A percentile compares a stretch with the other conserved stretches of the same genome.
Evolutionary conservation across 495 filamentous ascomycete genomes (phyloP).

Genomic region (Barbatosphaeria neglecta): DNA sequence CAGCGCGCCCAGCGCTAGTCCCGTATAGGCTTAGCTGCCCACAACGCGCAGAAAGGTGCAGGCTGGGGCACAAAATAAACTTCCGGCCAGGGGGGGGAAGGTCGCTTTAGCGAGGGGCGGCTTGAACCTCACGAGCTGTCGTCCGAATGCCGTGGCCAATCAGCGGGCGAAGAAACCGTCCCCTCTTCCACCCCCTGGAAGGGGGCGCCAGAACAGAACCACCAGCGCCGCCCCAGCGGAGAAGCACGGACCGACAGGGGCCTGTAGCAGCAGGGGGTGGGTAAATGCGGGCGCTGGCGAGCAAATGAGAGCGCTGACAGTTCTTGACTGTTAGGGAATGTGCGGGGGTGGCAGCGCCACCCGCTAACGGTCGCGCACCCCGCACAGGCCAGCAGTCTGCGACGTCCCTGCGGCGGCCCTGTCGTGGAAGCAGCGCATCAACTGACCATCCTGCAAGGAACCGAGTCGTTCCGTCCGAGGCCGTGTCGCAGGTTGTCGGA

Average conservation of each 20-base stretch:
- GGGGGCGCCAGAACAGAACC: too few species aligned
- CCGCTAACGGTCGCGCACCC: background rate
- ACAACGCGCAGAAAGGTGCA: background rate
- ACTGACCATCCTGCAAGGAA: background rate
- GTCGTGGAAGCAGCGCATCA: background rate
- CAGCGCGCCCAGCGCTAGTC: background rate
- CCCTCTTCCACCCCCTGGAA: conserved; percentile 4
- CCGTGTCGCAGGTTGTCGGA: conserved; percentile 3
- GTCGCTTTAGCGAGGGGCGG: background rate
- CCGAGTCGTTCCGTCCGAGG: background rate
- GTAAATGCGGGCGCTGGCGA: background rate
- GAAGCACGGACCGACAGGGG: background rate
- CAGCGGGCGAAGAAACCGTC: conserved; percentile 1
- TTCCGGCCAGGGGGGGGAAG: background rate
- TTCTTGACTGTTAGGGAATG: background rate
- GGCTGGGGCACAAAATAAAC: background rate
- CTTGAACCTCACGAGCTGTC: background rate
- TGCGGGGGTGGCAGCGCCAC: background rate
- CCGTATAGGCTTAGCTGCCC: background rate
- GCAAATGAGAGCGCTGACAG: background rate
- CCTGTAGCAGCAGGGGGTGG: background rate
- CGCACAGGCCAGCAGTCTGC: background rate
- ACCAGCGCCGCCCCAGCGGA: background rate
- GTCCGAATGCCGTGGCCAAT: conserved; percentile 9
- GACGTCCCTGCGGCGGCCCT: background rate